Percentiles rank a stretch among this genome's conserved stretches.
Conservation (phyloP, 2,329 filamentous ascomycete species). For the Neonectria hederae region DNA sequence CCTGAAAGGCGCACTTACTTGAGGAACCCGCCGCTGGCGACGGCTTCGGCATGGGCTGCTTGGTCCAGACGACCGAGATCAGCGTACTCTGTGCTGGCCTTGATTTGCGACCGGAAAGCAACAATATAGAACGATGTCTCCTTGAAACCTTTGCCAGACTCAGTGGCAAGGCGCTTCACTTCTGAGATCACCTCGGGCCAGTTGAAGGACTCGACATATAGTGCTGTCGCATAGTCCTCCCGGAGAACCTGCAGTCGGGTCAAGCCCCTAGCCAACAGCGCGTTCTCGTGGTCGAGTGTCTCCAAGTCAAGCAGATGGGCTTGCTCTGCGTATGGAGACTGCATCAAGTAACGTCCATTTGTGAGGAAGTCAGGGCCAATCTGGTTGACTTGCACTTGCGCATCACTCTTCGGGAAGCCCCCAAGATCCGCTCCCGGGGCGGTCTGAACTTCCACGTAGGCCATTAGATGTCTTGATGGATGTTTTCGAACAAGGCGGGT, state of each 20-base stretch:
- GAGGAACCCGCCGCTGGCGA: slow-evolving; percentile 79
- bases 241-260: slow-evolving; percentile 69
- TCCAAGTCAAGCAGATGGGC: slow-evolving; percentile 78
- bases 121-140: slow-evolving; percentile 81
- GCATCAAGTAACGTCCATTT: slow-evolving; percentile 58
- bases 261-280: slow-evolving; percentile 77
- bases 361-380: slow-evolving; percentile 26
- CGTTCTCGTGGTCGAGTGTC: slow-evolving; percentile 71
- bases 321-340: slow-evolving; percentile 79
- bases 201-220: slow-evolving; percentile 81
- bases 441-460: slow-evolving; percentile 39
- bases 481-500: not conserved
- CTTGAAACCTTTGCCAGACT: slow-evolving; percentile 63
- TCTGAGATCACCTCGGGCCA: slow-evolving; percentile 71
- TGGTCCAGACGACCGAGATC: slow-evolving; percentile 79
- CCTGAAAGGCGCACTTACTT: slow-evolving; percentile 62
- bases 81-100: slow-evolving; percentile 71
- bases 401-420: slow-evolving; percentile 39
- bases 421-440: slow-evolving; percentile 36
- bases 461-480: slow-evolving; percentile 38
- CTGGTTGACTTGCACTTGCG: slow-evolving; percentile 40
- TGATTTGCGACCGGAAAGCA: slow-evolving; percentile 80
- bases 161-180: slow-evolving; percentile 61
- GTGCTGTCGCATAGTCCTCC: slow-evolving; percentile 78
- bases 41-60: slow-evolving; percentile 82